Conservation (phyloP, 768 basidiomycete species). For the Tulasnella sp. region DNA sequence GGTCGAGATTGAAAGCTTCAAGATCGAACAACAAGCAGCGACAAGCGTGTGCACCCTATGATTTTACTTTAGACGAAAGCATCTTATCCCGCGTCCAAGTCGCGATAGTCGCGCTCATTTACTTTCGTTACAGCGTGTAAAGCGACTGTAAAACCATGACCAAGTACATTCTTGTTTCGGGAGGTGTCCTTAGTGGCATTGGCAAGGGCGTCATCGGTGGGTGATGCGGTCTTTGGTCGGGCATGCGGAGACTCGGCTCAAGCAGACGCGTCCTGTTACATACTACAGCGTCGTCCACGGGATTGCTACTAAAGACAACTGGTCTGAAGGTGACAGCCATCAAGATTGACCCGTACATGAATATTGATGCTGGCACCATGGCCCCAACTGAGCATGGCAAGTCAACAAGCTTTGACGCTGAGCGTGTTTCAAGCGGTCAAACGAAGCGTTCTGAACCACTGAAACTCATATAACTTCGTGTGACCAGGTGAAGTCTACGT, state of each 20-base stretch:
- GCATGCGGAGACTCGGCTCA: neutral
- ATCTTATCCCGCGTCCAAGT: neutral
- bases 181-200: slow-evolving; percentile 96
- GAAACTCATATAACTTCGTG: neutral
- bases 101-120: neutral
- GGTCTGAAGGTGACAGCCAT: slow-evolving; percentile 97
- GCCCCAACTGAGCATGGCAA: slow-evolving; percentile 94
- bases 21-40: neutral
- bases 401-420: slow-evolving; percentile 19
- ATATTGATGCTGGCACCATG: slow-evolving; percentile 99
- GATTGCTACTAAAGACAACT: slow-evolving; percentile 85
- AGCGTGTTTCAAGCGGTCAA: neutral
- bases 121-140: neutral
- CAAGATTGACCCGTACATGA: slow-evolving; percentile 99
- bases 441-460: slow-evolving; percentile 12
- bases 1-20: neutral
- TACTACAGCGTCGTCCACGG: slow-evolving; percentile 81
- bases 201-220: slow-evolving; percentile 98
- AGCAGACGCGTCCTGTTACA: slow-evolving; percentile 24
- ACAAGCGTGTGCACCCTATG: neutral
- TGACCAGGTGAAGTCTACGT: slow-evolving; percentile 87
- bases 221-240: slow-evolving; percentile 10
- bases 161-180: slow-evolving; percentile 93
- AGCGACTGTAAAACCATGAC: slow-evolving; percentile 42
- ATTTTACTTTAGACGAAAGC: neutral